Conservation (phyloP, 768 basidiomycete genomes). For the Agrocybe chaxingu region DNA sequence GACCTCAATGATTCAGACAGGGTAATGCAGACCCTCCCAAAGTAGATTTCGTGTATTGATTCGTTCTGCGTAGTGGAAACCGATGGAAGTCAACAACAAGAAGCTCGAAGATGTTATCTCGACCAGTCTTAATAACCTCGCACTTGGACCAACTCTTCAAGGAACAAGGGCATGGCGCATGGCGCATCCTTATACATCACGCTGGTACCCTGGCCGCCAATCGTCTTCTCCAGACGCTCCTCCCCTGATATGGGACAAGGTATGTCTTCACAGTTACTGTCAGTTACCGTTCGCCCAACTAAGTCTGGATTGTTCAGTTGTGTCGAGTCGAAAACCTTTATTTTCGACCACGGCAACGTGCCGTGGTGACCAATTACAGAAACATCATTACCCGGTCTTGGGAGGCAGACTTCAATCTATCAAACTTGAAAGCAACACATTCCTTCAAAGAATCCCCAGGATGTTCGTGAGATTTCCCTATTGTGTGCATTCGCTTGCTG, state of each 20-base stretch:
- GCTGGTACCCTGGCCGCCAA: background rate
- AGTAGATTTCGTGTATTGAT: slow-evolving; percentile 4
- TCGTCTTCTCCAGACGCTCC: background rate
- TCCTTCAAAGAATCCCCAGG: slow-evolving; percentile 44
- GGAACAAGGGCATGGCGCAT: background rate
- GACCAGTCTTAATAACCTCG: slow-evolving; percentile 2
- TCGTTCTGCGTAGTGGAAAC: slow-evolving; percentile 13
- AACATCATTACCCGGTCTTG: slow-evolving; percentile 10
- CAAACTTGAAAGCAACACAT: slow-evolving; percentile 15
- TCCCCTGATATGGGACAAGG: slow-evolving; percentile 16
- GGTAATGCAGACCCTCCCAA: slow-evolving; percentile 17
- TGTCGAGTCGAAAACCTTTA: slow-evolving; percentile 3
- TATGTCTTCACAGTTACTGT: background rate
- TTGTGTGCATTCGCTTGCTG: background rate
- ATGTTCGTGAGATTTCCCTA: slow-evolving; percentile 24
- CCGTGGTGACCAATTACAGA: background rate
- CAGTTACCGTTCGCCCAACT: background rate
- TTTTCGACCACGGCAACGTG: slow-evolving; percentile 10
- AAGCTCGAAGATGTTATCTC: slow-evolving; percentile 6
- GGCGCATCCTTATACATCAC: slow-evolving; percentile 12
- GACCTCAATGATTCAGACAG: slow-evolving; percentile 22
- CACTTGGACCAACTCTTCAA: slow-evolving; percentile 4
- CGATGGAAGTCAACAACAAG: slow-evolving; percentile 11
- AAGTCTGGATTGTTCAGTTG: slow-evolving; percentile 2
- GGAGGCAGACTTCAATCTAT: slow-evolving; percentile 15